Evolutionary conservation across 306 rosid genomes (phyloP), one percentile per base, ranked within the genome.

Genomic region (Medicago truncatula): DNA sequence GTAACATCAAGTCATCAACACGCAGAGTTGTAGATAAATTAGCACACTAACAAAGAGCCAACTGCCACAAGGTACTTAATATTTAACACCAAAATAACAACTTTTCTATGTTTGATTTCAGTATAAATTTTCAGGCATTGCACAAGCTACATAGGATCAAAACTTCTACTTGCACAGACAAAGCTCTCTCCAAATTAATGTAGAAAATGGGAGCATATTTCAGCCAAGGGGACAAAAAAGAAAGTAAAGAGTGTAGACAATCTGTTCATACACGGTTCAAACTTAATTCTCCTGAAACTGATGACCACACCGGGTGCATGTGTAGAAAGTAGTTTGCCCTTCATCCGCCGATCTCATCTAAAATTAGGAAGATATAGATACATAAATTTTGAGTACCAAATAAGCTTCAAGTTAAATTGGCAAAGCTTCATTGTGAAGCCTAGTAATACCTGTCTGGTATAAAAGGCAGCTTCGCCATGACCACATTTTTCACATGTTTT

Each of bases 401-500:
- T 57, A 61, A 71, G 49, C 75, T 67, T 67, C 61, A 71, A 43
- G 59, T 56, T 20, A 63, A 63, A 76, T 28, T 56, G 67, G 13
- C 9, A 41, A 72, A 43, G 18, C 53, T 69, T 54, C 73, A 16
- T 54, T 38, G 20, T 64, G 16, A 41, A 39, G 34, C 31, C 17
- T 71, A 50, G 73, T 49, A 16, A 63, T 71, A 85, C 88, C 88
- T 78, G 88, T 79, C 82, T 66, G 67, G 86, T 79, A 61, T 76
- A 79, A 73, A 58, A 85, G 47, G 46, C 69, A 76, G 93, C 93
- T 76, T 90, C 98, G 62, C 78, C 93, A 75, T 89, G 86, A 20
- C 90, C 96, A 58, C 98, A 93, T 72, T 93, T 90, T 49, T 93
- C 98, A 72, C 96, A 92, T 79, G 60, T 88, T 70, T 82, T 86